Percentiles rank a stretch among this genome's conserved stretches.
These are phyloP conservation scores for Ceratocystis alfenasii DNA, from an alignment of 2,329 filamentous ascomycete species.

Conservation along the genomic window DNA sequence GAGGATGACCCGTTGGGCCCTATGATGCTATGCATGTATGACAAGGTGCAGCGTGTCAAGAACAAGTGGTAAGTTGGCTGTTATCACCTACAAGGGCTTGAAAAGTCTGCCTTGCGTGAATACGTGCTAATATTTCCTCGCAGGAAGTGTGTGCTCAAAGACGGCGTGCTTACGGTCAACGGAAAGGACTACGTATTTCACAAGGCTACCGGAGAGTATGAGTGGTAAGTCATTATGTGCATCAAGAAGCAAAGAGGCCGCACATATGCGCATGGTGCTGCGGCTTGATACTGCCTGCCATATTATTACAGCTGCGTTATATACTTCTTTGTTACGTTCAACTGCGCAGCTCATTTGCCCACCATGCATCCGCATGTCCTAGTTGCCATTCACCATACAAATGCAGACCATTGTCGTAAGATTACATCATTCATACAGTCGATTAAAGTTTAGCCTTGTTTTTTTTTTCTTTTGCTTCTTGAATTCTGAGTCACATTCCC, in stretches of 20 bases:
- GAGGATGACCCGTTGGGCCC: constrained; percentile 74
- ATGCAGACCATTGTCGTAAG: neutral
- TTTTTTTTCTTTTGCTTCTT: constrained; percentile 1
- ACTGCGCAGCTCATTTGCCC: neutral
- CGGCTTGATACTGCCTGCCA: neutral
- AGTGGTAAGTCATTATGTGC: constrained; percentile 56
- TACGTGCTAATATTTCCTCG: constrained; percentile 26
- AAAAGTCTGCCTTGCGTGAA: neutral
- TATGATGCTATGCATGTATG: constrained; percentile 98
- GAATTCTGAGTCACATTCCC: neutral
- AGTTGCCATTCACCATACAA: no score
- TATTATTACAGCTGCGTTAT: neutral
- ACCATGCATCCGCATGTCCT: no score
- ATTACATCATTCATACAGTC: constrained; percentile 1
- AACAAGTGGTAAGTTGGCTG: constrained; percentile 68
- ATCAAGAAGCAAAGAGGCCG: neutral
- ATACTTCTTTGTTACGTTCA: neutral
- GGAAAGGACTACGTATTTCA: constrained; percentile 96
- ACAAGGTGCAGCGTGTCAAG: constrained; percentile 98
- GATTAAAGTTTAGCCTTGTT: neutral
- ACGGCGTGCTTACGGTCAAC: constrained; percentile 85
- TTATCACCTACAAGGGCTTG: neutral
- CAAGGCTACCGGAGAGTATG: constrained; percentile 93
- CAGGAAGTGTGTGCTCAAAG: constrained; percentile 95
- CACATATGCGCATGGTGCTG: neutral